These are phyloP conservation scores for Podospora didyma DNA, from an alignment of 495 filamentous ascomycete genomes.

Conservation along the genomic window DNA sequence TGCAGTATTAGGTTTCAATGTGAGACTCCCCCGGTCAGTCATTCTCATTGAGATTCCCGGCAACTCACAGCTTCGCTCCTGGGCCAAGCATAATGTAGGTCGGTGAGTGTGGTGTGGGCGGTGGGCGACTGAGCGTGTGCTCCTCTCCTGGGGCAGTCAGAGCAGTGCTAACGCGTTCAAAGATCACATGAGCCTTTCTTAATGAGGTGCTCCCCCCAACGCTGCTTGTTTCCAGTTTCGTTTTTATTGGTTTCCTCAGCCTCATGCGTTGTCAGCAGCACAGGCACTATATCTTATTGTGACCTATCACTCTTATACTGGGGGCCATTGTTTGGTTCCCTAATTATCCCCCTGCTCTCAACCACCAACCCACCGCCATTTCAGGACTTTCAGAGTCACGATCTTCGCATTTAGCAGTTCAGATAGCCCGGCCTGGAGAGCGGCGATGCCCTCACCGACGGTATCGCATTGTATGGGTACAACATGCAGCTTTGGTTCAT, in stretches of 20 bases:
- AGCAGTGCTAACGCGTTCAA: slow-evolving; percentile 1
- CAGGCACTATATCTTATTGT: neutral
- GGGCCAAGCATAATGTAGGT: no score
- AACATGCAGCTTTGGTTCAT: neutral
- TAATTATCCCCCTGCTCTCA: neutral
- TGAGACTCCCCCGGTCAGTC: neutral
- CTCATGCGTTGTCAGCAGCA: slow-evolving; percentile 1
- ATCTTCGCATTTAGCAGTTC: neutral
- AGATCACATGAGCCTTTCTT: slow-evolving; percentile 16
- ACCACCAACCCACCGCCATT: neutral
- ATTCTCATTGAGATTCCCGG: no score
- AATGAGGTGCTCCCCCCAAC: slow-evolving; percentile 13
- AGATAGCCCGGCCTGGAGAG: neutral
- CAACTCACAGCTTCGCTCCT: neutral
- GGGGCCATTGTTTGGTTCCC: neutral
- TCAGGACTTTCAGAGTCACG: no score
- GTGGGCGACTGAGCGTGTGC: no score
- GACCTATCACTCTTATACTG: slow-evolving; percentile 2
- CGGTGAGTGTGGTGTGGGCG: no score
- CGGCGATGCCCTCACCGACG: neutral
- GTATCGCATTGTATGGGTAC: neutral
- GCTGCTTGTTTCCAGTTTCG: neutral
- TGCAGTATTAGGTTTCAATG: neutral
- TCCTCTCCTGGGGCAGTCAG: no score
- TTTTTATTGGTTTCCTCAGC: neutral